Conservation (phyloP, 495 filamentous ascomycete species). For the Xylaria bambusicola region DNA sequence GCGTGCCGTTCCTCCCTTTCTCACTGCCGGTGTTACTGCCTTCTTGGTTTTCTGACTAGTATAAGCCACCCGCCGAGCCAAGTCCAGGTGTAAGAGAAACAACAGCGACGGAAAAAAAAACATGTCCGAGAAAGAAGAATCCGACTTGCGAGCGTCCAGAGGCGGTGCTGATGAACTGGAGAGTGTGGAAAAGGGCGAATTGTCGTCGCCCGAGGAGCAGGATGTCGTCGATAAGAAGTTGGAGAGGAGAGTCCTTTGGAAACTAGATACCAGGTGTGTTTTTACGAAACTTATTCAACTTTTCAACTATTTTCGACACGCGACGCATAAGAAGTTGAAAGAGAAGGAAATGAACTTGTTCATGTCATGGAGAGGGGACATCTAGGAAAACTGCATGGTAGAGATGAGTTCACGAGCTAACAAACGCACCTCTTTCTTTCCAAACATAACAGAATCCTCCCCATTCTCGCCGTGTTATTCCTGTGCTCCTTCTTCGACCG, state of each 20-base stretch:
- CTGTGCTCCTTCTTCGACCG: conserved; percentile 73
- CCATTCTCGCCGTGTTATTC: conserved; percentile 51
- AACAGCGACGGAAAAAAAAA: neutral
- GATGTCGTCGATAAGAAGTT: conserved; percentile 25
- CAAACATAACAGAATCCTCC: conserved; percentile 40
- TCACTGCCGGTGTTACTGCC: neutral
- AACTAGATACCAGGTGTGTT: conserved; percentile 56
- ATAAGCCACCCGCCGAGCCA: neutral
- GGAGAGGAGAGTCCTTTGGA: conserved; percentile 50
- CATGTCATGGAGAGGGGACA: neutral
- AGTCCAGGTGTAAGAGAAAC: no score
- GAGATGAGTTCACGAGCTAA: no score
- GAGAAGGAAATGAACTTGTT: neutral
- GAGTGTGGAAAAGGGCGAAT: conserved; percentile 22
- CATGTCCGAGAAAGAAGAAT: conserved; percentile 5
- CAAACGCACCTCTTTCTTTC: no score
- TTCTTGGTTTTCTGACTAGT: neutral
- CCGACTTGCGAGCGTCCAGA: neutral
- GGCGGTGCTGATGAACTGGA: conserved; percentile 17
- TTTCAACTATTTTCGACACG: no score
- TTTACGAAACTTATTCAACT: no score
- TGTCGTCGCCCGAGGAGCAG: conserved; percentile 16
- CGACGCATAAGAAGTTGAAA: no score
- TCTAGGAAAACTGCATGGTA: neutral
- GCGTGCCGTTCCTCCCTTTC: no score